phyloP scores from a whole-genome alignment of 2,329 filamentous ascomycete genomes.

The Cladophialophora bantiana region DNA sequence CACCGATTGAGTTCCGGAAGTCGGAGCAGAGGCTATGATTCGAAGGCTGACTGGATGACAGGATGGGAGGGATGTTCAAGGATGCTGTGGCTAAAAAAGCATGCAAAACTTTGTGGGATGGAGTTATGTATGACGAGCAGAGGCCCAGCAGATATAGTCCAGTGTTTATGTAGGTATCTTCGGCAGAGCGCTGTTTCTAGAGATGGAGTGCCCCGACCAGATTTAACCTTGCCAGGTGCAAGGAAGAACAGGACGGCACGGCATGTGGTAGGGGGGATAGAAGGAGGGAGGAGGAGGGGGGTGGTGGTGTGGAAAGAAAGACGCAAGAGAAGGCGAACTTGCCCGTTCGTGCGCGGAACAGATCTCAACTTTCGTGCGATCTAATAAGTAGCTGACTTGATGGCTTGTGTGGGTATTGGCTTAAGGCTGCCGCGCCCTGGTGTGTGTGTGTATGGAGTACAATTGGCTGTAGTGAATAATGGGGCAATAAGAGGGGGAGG shows the following conservation, averaged over 20 bases:
- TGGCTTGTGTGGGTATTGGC: not conserved
- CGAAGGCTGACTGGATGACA: conserved; percentile 6
- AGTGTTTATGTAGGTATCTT: conserved; percentile 18
- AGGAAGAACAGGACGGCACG: not conserved
- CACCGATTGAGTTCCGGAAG: conserved; percentile 16
- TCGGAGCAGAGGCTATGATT: not conserved
- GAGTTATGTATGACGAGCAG: conserved; percentile 11
- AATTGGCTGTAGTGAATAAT: not conserved
- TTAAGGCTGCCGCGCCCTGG: conserved; percentile 7
- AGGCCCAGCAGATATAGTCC: conserved; percentile 4
- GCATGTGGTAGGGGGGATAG: not conserved
- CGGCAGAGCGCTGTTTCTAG: not conserved
- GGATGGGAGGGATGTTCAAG: not conserved
- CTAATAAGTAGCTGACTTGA: not conserved
- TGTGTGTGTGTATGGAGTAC: not conserved
- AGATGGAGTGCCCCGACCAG: not conserved
- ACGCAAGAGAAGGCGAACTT: conserved; percentile 5
- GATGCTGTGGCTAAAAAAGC: conserved; percentile 7
- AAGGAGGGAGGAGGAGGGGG: not conserved
- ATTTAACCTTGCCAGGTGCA: conserved; percentile 1
- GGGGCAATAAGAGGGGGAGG: not conserved
- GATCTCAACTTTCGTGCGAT: not conserved
- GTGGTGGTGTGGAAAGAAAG: not conserved
- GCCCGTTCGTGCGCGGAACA: not conserved
- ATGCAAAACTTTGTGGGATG: conserved; percentile 21